Conservation (phyloP, 164 flowering plant genomes). For the Piper longum region DNA sequence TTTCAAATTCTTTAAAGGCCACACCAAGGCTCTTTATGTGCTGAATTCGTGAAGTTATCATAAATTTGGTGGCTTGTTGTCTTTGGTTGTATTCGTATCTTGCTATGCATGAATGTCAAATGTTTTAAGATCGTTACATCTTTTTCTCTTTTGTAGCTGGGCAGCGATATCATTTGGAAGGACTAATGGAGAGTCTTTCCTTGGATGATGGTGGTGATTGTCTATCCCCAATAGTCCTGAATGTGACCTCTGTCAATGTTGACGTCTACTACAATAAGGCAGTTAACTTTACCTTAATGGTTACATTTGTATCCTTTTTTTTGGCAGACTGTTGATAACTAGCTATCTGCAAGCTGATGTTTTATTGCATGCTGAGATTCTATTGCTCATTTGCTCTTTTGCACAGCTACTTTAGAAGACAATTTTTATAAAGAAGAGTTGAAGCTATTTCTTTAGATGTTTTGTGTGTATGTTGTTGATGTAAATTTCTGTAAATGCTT, state of each 20-base stretch:
- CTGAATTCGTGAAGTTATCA: neutral
- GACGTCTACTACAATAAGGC: slow-evolving; percentile 97
- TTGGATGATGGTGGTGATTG: slow-evolving; percentile 89
- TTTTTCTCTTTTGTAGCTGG: slow-evolving; percentile 33
- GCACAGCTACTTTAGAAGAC: neutral
- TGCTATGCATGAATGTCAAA: neutral
- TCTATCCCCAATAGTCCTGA: slow-evolving; percentile 63
- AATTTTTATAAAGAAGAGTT: neutral
- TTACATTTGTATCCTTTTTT: slow-evolving; percentile 90
- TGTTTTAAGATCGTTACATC: slow-evolving; percentile 1
- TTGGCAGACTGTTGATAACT: neutral
- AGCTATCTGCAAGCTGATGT: slow-evolving; percentile 1
- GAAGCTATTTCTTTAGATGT: neutral
- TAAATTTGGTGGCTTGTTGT: neutral
- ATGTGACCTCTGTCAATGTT: slow-evolving; percentile 85
- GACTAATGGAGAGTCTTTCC: slow-evolving; percentile 82
- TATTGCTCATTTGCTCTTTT: neutral
- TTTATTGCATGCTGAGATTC: neutral
- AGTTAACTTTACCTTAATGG: slow-evolving; percentile 95
- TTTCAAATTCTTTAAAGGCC: neutral
- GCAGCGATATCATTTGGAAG: slow-evolving; percentile 71
- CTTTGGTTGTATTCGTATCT: neutral
- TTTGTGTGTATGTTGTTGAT: neutral
- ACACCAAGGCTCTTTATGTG: neutral
- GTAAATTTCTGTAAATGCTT: neutral